phyloP scores from a whole-genome alignment of 768 basidiomycete genomes.

The Boletus subcaerulescens region DNA sequence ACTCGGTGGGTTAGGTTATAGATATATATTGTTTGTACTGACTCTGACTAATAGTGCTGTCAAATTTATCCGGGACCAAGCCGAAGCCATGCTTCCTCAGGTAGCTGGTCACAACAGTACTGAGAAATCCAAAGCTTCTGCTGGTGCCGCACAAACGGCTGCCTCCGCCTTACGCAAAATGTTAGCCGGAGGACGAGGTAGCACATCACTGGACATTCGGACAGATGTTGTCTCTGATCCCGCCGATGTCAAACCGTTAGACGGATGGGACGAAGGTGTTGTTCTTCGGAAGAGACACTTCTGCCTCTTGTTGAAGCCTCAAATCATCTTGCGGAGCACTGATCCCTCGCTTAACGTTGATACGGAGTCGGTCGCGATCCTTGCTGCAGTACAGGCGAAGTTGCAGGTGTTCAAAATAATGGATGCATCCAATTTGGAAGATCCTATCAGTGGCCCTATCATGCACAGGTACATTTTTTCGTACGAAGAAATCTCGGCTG shows the following conservation, averaged over 20 bases:
- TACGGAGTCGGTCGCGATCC: conserved; percentile 59
- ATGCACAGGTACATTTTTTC: conserved; percentile 65
- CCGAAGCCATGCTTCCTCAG: conserved; percentile 39
- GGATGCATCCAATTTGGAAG: conserved; percentile 74
- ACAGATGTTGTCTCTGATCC: conserved; percentile 30
- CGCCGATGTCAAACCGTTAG: conserved; percentile 52
- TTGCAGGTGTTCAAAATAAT: conserved; percentile 77
- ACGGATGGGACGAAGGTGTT: conserved; percentile 73
- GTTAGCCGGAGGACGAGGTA: conserved; percentile 50
- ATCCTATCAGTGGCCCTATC: conserved; percentile 81
- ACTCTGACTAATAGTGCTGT: conserved; percentile 52
- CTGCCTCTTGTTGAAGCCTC: conserved; percentile 87
- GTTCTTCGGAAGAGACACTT: conserved; percentile 70
- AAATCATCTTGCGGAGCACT: conserved; percentile 75
- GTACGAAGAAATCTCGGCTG: background rate
- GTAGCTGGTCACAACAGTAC: conserved; percentile 13
- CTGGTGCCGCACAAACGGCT: conserved; percentile 59
- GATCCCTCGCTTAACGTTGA: conserved; percentile 31
- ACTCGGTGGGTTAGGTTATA: conserved; percentile 53
- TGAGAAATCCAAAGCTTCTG: conserved; percentile 30
- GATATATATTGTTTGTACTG: conserved; percentile 3
- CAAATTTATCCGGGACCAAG: conserved; percentile 85
- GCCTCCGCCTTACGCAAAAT: conserved; percentile 66
- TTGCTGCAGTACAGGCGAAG: conserved; percentile 78
- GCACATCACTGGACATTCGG: conserved; percentile 40